Percentiles rank a stretch among this genome's conserved stretches.
Evolutionary conservation across 768 basidiomycete genomes (phyloP).

Genomic region (Amanita jacksonii): DNA sequence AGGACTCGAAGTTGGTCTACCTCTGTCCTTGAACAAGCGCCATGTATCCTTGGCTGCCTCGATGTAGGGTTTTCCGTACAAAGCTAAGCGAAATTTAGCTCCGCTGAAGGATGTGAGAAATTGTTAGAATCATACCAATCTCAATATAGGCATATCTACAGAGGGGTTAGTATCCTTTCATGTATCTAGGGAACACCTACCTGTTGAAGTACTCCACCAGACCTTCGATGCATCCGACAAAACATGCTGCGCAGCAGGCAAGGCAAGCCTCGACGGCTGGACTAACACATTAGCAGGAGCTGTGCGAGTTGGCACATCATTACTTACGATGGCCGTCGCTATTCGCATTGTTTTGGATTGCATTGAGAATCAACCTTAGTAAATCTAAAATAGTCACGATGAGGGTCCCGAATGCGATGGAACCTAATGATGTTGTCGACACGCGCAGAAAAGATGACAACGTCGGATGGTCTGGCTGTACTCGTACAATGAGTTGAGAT

Average conservation of each 20-base stretch:
- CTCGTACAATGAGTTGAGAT: not conserved
- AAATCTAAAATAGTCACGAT: conserved; percentile 77
- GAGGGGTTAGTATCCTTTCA: not conserved
- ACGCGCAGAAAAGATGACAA: conserved; percentile 62
- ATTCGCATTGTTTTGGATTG: conserved; percentile 47
- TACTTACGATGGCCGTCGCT: conserved; percentile 61
- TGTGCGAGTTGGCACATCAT: too few species aligned
- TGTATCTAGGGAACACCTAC: conserved; percentile 18
- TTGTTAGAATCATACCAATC: conserved; percentile 39
- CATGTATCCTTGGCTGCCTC: conserved; percentile 79
- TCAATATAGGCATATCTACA: conserved; percentile 73
- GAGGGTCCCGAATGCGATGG: conserved; percentile 77
- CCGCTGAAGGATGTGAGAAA: not conserved
- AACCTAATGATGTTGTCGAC: conserved; percentile 71
- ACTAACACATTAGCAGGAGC: not conserved
- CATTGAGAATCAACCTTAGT: conserved; percentile 48
- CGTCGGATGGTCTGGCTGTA: conserved; percentile 62
- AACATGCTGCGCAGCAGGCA: conserved; percentile 73
- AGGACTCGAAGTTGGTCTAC: conserved; percentile 18
- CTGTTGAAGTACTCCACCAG: conserved; percentile 76
- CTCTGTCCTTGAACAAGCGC: conserved; percentile 66
- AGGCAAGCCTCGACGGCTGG: conserved; percentile 64
- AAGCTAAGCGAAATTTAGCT: conserved; percentile 29
- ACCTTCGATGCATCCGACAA: conserved; percentile 59
- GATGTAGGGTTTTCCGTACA: conserved; percentile 81